Percentiles rank a stretch among this genome's conserved stretches.
These are phyloP conservation scores for Monilinia polystroma DNA, from an alignment of 2,329 filamentous ascomycete species.

Conservation along the genomic window DNA sequence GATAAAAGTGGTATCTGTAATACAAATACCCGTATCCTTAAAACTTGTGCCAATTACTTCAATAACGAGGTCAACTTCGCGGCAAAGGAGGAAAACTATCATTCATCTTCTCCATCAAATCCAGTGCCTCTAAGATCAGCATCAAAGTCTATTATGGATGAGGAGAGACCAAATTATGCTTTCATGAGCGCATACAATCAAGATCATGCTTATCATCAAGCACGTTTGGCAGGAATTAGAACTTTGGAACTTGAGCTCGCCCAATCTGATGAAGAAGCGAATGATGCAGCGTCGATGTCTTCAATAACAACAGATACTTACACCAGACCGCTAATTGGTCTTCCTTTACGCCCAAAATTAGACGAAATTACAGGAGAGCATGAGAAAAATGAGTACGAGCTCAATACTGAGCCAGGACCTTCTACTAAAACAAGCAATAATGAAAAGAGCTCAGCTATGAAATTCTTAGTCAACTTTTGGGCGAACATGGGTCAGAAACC, in stretches of 20 bases:
- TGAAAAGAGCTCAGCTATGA: neutral
- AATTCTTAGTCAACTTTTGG: neutral
- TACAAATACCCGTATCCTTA: neutral
- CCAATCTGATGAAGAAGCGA: neutral
- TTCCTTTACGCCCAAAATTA: neutral
- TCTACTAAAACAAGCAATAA: neutral
- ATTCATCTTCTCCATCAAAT: neutral
- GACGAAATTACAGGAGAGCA: neutral
- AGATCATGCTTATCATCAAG: conserved; percentile 17
- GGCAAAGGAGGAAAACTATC: neutral
- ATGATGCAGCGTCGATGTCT: conserved; percentile 1
- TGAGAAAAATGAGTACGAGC: neutral
- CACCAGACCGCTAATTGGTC: neutral
- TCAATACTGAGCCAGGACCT: neutral
- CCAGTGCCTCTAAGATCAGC: neutral
- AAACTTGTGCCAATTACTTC: neutral
- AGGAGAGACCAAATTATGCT: conserved; percentile 18
- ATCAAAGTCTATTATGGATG: neutral
- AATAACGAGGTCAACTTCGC: conserved; percentile 11
- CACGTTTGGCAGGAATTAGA: conserved; percentile 5
- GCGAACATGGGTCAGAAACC: neutral
- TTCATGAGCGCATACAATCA: conserved; percentile 22
- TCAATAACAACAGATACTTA: neutral
- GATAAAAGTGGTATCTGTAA: neutral
- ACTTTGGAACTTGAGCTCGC: conserved; percentile 6